Evolutionary conservation across 2,329 filamentous ascomycete genomes (phyloP).

Genomic region (Didymella arachidicola): DNA sequence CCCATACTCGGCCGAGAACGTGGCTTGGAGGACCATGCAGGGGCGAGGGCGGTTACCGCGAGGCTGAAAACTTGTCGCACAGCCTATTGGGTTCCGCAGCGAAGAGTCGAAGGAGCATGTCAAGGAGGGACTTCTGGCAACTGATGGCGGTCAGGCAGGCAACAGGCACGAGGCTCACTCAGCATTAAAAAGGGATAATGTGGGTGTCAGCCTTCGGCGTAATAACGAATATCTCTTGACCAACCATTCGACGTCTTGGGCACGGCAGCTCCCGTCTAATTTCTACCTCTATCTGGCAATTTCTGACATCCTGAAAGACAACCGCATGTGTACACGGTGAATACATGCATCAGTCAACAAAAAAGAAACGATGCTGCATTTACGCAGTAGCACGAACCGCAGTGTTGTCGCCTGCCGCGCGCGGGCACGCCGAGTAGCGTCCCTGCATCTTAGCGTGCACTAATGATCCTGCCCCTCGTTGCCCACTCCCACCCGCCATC

Average conservation of each 20-base stretch:
- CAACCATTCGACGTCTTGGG: not conserved
- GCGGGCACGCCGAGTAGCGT: slow-evolving; percentile 12
- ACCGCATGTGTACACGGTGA: not conserved
- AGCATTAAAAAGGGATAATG: not conserved
- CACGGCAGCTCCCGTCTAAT: slow-evolving; percentile 10
- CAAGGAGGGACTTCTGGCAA: slow-evolving; percentile 1
- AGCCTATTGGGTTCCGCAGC: slow-evolving; percentile 2
- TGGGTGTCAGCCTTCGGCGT: slow-evolving; percentile 10
- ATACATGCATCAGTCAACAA: not conserved
- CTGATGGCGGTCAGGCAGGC: slow-evolving; percentile 4
- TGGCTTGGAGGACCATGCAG: slow-evolving; percentile 14
- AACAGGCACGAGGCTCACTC: slow-evolving; percentile 7
- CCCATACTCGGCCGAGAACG: slow-evolving; percentile 6
- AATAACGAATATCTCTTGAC: slow-evolving; percentile 7
- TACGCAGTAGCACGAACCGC: slow-evolving; percentile 1
- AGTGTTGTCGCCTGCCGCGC: slow-evolving; percentile 7
- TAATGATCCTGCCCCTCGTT: slow-evolving; percentile 10
- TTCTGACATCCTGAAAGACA: not conserved
- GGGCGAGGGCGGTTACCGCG: not conserved
- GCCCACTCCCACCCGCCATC: slow-evolving; percentile 6
- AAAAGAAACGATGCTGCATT: not conserved
- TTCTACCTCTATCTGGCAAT: not conserved
- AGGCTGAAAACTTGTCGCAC: slow-evolving; percentile 8
- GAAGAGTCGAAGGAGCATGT: not conserved
- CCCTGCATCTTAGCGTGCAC: slow-evolving; percentile 19